Base-by-base conservation (phyloP, 2,329 filamentous ascomycete genomes). In the Stylonectria norvegica region DNA sequence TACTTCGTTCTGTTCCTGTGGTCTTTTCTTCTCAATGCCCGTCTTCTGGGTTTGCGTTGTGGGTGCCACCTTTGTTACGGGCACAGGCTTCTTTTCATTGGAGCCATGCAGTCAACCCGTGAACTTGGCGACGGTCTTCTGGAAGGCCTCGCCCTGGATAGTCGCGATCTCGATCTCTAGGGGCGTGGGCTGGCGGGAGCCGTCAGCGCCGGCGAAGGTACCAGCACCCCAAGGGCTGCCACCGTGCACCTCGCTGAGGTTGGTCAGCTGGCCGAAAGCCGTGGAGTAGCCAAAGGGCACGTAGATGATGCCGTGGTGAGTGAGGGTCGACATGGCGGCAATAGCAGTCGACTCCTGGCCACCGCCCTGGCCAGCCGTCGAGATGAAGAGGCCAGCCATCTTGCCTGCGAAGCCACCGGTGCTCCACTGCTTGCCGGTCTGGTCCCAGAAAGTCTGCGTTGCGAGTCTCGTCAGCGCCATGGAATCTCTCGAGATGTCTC, bases 271-370 rank as follows among this genome's bases (percentile, higher is more conserved):
- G 45, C 62, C 63, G 62, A 95, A 96, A 35, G 81, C 71, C 58
- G 83, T 86, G 70, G 86, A 84, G 76, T 95, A 97, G 40, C 93
- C 93, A 39, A 97, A 76, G 34, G 93, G 93, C n/a, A 97, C 89
- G 66, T 85, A 97, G 75, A 93, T 85, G 71, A 97, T 85, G 60
- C 93, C 93, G 74, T 97, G 93, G 72, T 97, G 93, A 46, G 83
- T 67, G 39, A 97, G 74, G 14, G 91, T 97, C 60, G 83, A 89
- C 79, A 97, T 81, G 63, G 84, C 72, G 22, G 83, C 75, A 49
- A 96, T 71, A 54, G 79, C 84, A 34, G 93, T 98, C 42, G 81
- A 83, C 73, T 98, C 93, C 73, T 98, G 93, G 50, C 93, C 93
- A 64, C 93, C 93, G 48, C 93, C 93, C 40, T 73, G 73, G 42